These are phyloP conservation scores for Colletotrichum lupini DNA, from an alignment of 2,329 filamentous ascomycete genomes.

Conservation along the genomic window DNA sequence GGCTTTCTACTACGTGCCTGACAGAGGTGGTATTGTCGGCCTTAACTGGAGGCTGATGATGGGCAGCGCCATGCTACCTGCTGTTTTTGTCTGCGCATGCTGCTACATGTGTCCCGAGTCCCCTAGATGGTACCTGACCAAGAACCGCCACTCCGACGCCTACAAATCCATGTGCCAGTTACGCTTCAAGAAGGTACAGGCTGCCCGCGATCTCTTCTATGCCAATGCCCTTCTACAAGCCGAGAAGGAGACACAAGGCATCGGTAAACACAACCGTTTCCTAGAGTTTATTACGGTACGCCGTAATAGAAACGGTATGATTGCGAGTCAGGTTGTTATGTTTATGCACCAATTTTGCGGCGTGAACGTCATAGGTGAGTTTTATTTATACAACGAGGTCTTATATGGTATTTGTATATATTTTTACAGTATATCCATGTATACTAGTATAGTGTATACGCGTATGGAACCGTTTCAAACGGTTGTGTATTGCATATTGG, in stretches of 20 bases:
- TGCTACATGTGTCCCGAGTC: slow-evolving; percentile 63
- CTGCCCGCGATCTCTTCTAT: slow-evolving; percentile 66
- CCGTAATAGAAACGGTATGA: slow-evolving; percentile 70
- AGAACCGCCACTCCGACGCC: slow-evolving; percentile 57
- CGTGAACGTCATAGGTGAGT: slow-evolving; percentile 25
- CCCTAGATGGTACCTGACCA: slow-evolving; percentile 62
- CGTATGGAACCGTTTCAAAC: too few species aligned
- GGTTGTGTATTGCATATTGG: too few species aligned
- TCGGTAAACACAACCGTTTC: slow-evolving; percentile 58
- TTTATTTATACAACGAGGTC: too few species aligned
- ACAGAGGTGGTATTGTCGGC: slow-evolving; percentile 62
- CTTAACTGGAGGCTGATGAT: slow-evolving; percentile 77
- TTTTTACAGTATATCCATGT: too few species aligned
- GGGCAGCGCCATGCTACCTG: slow-evolving; percentile 72
- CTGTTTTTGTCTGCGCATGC: slow-evolving; percentile 65
- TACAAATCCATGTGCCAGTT: slow-evolving; percentile 58
- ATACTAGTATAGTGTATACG: too few species aligned
- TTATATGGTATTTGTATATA: too few species aligned
- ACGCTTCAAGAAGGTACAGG: slow-evolving; percentile 63
- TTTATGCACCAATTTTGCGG: slow-evolving; percentile 67
- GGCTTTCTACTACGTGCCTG: slow-evolving; percentile 67
- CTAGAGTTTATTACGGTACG: slow-evolving; percentile 69
- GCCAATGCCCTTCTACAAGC: slow-evolving; percentile 68
- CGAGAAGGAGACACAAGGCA: slow-evolving; percentile 62
- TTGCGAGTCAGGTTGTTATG: slow-evolving; percentile 73